Evolutionary conservation across 306 rosid species (phyloP).

Genomic region (Sicyos edulis): DNA sequence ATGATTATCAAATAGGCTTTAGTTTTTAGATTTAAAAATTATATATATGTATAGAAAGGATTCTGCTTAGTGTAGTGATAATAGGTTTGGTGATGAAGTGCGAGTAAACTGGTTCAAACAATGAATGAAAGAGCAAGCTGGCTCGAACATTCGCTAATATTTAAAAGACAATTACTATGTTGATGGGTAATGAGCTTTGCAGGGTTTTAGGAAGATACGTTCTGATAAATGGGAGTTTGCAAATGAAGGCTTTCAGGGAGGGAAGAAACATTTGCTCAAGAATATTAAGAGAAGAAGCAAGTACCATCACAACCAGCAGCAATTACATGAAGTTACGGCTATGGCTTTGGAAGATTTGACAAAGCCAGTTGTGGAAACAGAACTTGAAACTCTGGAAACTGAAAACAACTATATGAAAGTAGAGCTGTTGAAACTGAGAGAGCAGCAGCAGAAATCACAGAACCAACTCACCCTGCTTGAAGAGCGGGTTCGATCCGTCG

Average conservation of each 20-base stretch:
- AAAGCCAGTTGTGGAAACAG: conserved; percentile 41
- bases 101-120: too few species aligned
- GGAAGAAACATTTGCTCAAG: conserved; percentile 80
- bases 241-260: conserved; percentile 73
- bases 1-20: too few species aligned
- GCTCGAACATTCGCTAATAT: too few species aligned
- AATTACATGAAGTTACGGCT: conserved; percentile 29
- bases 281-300: conserved; percentile 68
- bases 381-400: conserved; percentile 51
- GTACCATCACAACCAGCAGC: conserved; percentile 32
- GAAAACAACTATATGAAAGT: conserved; percentile 50
- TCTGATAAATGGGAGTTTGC: conserved; percentile 92
- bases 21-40: background rate
- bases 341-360: conserved; percentile 16
- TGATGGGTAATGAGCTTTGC: background rate
- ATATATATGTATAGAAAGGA: too few species aligned
- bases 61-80: too few species aligned
- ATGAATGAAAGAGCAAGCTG: too few species aligned
- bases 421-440: conserved; percentile 63
- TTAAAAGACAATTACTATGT: background rate
- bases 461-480: conserved; percentile 39
- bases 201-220: conserved; percentile 92
- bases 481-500: conserved; percentile 43
- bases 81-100: too few species aligned
- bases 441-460: conserved; percentile 47